These are phyloP conservation scores for Recurvomyces mirabilis DNA, from an alignment of 495 filamentous ascomycete species.

Conservation along the genomic window DNA sequence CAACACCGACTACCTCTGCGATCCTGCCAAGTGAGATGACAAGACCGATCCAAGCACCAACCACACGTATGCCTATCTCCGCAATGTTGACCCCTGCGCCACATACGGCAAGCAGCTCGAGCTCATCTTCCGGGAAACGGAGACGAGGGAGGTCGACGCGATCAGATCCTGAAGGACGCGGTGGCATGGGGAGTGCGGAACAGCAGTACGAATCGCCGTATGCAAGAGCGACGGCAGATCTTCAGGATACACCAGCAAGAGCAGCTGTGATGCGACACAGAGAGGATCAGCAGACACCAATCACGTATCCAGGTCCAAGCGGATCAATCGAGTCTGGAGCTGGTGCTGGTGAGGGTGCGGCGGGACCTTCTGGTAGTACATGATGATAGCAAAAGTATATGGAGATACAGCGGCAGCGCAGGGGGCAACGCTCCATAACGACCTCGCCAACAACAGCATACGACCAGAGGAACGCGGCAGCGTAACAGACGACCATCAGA, in stretches of 20 bases:
- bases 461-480: no score
- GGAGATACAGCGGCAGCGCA: no score
- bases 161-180: constrained; percentile 9
- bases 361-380: neutral
- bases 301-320: neutral
- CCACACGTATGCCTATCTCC: constrained; percentile 17
- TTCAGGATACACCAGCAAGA: constrained; percentile 6
- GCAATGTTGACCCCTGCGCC: constrained; percentile 15
- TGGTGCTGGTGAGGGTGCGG: neutral
- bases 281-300: constrained; percentile 1
- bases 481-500: no score
- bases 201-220: constrained; percentile 13
- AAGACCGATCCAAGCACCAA: neutral
- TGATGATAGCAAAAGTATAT: neutral
- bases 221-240: neutral
- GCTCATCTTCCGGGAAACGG: constrained; percentile 17
- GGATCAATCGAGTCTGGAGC: neutral
- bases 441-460: no score
- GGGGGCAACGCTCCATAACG: no score
- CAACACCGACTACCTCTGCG: constrained; percentile 19
- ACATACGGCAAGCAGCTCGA: constrained; percentile 13
- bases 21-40: constrained; percentile 7
- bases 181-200: neutral
- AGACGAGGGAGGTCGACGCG: constrained; percentile 15
- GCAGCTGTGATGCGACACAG: constrained; percentile 10